phyloP scores from a whole-genome alignment of 345 rosid species.

The Anastatica hierochuntica region DNA sequence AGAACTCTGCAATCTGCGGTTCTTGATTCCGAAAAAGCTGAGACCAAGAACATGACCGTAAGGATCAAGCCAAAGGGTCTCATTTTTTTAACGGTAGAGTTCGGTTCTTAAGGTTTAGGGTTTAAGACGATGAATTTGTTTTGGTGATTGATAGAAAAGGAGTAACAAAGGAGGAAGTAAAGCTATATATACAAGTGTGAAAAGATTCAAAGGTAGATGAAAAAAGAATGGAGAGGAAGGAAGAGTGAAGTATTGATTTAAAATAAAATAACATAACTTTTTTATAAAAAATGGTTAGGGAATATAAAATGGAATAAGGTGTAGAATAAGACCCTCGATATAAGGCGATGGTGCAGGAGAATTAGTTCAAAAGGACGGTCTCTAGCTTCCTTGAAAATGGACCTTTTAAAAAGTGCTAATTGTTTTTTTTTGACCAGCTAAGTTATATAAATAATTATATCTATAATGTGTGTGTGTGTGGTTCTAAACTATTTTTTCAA shows the following conservation, averaged over 20 bases:
- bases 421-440: slow-evolving; percentile 11
- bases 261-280: background rate
- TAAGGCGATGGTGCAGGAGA: slow-evolving; percentile 30
- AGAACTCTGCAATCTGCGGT: slow-evolving; percentile 30
- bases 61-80: slow-evolving; percentile 27
- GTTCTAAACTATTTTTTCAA: too few relatives aligned
- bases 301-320: slow-evolving; percentile 31
- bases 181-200: slow-evolving; percentile 17
- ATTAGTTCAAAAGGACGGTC: slow-evolving; percentile 38
- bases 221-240: slow-evolving; percentile 33
- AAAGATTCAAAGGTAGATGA: slow-evolving; percentile 28
- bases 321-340: slow-evolving; percentile 25
- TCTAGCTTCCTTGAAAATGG: slow-evolving; percentile 29
- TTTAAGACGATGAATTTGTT: slow-evolving; percentile 13
- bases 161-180: slow-evolving; percentile 23
- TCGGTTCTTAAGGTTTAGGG: slow-evolving; percentile 12
- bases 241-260: background rate
- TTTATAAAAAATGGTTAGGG: background rate
- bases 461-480: too few relatives aligned
- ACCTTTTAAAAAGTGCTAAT: slow-evolving; percentile 22
- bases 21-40: slow-evolving; percentile 24
- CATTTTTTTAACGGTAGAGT: slow-evolving; percentile 34
- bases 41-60: slow-evolving; percentile 27
- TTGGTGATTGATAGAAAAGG: slow-evolving; percentile 28
- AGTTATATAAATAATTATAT: too few relatives aligned